phyloP scores from a whole-genome alignment of 2,329 filamentous ascomycete genomes.

The Xylariaceae sp. region DNA sequence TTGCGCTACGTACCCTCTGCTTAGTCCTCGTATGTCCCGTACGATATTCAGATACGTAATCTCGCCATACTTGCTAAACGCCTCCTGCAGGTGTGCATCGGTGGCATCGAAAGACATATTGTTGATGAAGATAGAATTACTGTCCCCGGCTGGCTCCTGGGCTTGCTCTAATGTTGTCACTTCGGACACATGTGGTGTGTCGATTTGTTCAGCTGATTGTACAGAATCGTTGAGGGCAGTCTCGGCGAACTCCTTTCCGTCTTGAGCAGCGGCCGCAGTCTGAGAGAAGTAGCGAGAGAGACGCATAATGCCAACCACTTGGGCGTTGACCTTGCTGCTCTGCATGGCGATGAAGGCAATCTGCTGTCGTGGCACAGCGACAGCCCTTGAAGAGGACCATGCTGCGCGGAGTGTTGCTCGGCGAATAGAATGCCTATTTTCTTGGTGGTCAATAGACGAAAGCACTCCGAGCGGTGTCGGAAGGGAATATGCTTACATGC shows the following conservation, averaged over 20 bases:
- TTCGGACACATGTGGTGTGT: slow-evolving; percentile 1
- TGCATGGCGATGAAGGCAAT: slow-evolving; percentile 37
- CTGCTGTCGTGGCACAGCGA: slow-evolving; percentile 39
- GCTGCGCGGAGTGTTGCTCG: slow-evolving; percentile 41
- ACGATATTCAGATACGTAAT: slow-evolving; percentile 32
- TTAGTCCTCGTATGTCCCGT: slow-evolving; percentile 38
- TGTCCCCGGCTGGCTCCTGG: background rate
- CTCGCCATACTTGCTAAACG: slow-evolving; percentile 56
- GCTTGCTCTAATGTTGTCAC: background rate
- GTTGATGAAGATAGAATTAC: slow-evolving; percentile 64
- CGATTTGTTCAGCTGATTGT: slow-evolving; percentile 1
- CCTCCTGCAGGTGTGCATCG: slow-evolving; percentile 62
- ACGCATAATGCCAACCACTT: slow-evolving; percentile 29
- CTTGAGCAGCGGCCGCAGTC: slow-evolving; percentile 34
- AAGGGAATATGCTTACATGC: slow-evolving; percentile 29
- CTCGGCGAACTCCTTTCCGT: slow-evolving; percentile 21
- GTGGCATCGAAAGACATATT: slow-evolving; percentile 75
- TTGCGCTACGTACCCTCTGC: slow-evolving; percentile 40
- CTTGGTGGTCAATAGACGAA: slow-evolving; percentile 23
- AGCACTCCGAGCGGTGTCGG: background rate
- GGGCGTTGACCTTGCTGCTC: slow-evolving; percentile 34
- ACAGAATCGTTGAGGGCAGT: slow-evolving; percentile 15
- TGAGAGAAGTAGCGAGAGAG: slow-evolving; percentile 41
- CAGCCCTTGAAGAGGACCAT: slow-evolving; percentile 36
- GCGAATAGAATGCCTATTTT: slow-evolving; percentile 41